Percentiles rank a stretch among this genome's conserved stretches.
Conservation (phyloP, 768 basidiomycete genomes). For the Psilocybe subaeruginosa region DNA sequence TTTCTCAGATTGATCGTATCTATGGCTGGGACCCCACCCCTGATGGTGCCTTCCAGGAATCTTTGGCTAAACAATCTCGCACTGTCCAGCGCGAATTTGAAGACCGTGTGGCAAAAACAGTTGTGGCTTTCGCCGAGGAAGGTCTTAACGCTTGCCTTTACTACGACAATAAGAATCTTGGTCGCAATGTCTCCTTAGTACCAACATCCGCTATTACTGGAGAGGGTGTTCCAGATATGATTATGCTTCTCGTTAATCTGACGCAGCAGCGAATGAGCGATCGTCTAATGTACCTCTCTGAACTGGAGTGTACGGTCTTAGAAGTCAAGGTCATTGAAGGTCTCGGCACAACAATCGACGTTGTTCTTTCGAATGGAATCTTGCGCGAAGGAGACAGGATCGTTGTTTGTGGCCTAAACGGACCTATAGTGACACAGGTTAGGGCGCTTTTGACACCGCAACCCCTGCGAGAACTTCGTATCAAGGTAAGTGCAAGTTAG, state of each 20-base stretch:
- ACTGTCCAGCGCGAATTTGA: conserved; percentile 91
- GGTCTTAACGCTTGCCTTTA: conserved; percentile 94
- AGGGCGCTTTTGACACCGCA: conserved; percentile 95
- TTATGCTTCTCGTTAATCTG: conserved; percentile 95
- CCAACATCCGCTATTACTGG: conserved; percentile 98
- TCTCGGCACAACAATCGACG: conserved; percentile 96
- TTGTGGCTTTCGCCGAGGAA: conserved; percentile 96
- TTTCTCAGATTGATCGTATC: conserved; percentile 88
- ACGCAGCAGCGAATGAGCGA: conserved; percentile 99
- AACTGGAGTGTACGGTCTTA: conserved; percentile 96
- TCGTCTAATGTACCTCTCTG: conserved; percentile 95
- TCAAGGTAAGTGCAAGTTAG: conserved; percentile 67
- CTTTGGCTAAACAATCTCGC: conserved; percentile 78
- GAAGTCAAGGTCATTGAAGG: conserved; percentile 99
- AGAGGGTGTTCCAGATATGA: conserved; percentile 99
- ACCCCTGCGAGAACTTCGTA: conserved; percentile 90
- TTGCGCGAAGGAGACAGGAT: conserved; percentile 91
- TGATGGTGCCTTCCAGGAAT: conserved; percentile 91
- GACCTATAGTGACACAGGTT: conserved; percentile 94
- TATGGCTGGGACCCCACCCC: conserved; percentile 94
- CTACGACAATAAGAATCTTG: conserved; percentile 97
- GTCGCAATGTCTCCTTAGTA: conserved; percentile 92
- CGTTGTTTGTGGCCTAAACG: conserved; percentile 95
- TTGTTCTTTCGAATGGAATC: conserved; percentile 93
- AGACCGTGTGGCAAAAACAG: conserved; percentile 82